Conservation (phyloP, 2,329 filamentous ascomycete species). For the Fusarium virguliforme region DNA sequence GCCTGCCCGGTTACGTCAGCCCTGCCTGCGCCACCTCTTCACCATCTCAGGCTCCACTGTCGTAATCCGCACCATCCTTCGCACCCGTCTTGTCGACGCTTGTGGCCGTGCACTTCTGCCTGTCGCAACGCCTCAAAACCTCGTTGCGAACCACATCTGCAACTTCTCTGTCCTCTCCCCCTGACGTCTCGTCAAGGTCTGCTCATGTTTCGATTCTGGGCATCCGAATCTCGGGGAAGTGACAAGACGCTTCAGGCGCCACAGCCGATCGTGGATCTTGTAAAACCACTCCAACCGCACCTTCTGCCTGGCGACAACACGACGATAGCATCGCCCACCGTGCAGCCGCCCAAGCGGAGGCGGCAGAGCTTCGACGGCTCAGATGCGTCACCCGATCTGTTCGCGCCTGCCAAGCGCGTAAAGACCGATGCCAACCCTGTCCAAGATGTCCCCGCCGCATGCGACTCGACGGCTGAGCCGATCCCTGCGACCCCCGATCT, state of each 20-base stretch:
- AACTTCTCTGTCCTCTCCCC: conserved; percentile 25
- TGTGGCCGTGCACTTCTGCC: conserved; percentile 31
- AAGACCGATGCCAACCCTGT: conserved; percentile 55
- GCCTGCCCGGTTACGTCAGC: conserved; percentile 56
- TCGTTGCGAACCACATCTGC: conserved; percentile 40
- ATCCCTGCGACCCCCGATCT: conserved; percentile 53
- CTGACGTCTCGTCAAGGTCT: conserved; percentile 55
- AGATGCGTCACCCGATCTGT: conserved; percentile 47
- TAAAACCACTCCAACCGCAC: conserved; percentile 54
- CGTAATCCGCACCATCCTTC: conserved; percentile 32
- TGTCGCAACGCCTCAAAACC: conserved; percentile 43
- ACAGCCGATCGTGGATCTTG: conserved; percentile 58
- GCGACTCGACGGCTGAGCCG: conserved; percentile 43
- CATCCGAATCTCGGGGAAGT: conserved; percentile 71
- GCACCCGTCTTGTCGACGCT: conserved; percentile 24
- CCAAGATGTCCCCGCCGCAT: conserved; percentile 43
- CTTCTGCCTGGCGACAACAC: conserved; percentile 49
- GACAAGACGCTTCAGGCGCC: conserved; percentile 65
- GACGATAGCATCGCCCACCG: conserved; percentile 48
- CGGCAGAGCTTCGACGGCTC: conserved; percentile 56
- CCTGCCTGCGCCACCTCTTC: conserved; percentile 39
- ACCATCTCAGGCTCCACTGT: conserved; percentile 26
- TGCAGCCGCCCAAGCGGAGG: conserved; percentile 60
- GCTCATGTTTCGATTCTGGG: conserved; percentile 76
- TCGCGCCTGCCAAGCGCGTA: conserved; percentile 61